Evolutionary conservation across 345 rosid genomes (phyloP), one percentile per base, ranked within the genome.

Genomic region (Odontarrhena argentea): DNA sequence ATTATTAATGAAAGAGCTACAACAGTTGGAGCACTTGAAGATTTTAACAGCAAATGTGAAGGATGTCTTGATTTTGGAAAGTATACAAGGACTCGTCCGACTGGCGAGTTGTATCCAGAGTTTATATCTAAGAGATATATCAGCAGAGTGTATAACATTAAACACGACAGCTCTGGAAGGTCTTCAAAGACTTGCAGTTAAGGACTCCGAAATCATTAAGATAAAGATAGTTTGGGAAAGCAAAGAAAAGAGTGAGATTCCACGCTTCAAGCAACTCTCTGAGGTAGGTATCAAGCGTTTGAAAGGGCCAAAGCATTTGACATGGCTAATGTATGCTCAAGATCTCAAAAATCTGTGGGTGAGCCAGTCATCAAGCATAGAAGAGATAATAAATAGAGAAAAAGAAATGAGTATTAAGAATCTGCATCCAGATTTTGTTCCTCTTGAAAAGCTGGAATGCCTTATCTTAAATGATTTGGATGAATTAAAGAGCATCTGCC

Each of bases 81-180:
- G 43, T 9, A 32, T 15, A 7, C 52, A 30, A 66, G 34, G 13
- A 25, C 2, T 28, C 0, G 3, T 14, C 3, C 30, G 28, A 7
- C 0, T 65, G 30, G 26, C 12, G 1, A 42, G 22, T 22, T 2
- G 38, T 15, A 9, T 28, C 15, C 18, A 0, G 11, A 2, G 6
- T 13, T 30, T 66, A 55, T 5, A 12, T 2, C 36, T 66, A 0
- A 1, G 37, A 10, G 1, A 40, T 2, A 49, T 40, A 6, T 3
- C 2, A 53, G 38, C 9, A 52, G 0, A 2, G 8, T 12, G 32
- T 66, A 24, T 54, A 3, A 7, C 8, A 42, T 54, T 41, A 41
- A 43, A 43, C 62, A 7, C 62, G 5, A 37, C 24, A 49, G 48
- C 68, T 64, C 25, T 64, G 4, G 1, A 48, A 15, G 37, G 68